Evolutionary conservation across 192 early-diverging fungal genomes (phyloP), one percentile per base, ranked within the genome.

Genomic region (Podila minutissima): DNA sequence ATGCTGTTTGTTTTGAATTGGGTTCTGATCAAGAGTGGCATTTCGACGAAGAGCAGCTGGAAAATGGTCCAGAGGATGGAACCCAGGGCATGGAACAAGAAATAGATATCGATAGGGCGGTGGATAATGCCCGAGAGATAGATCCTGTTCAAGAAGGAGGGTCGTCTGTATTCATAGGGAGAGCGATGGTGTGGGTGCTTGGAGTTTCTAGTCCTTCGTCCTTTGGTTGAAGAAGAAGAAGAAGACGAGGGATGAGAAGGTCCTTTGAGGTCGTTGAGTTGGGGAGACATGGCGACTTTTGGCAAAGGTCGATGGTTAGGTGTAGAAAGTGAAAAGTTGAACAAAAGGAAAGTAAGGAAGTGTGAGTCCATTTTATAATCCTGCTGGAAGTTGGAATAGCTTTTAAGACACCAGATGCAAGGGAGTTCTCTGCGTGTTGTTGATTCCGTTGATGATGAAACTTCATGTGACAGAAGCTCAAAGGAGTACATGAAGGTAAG

Each of bases 81-180:
- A 4, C n/a, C 24, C 32, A 69, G 35, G 7, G 62, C 70, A n/a
- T 46, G 20, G 13, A 22, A 13, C 2, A 73, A 9, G 26, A 72
- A 81, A 4, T 57, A 35, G 8, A 73, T 15, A 28, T 81, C 77
- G 46, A 53, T 63, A 19, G 77, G 77, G 20, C 77, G 59, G 26
- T 73, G 67, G 28, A 73, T 59, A 9, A 69, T 41, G 0, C 77
- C 77, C 6, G 60, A 2, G 9, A 81, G 67, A 31, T 81, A 81
- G 26, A 81, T 37, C 17, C 71, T 66, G 28, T 70, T 53, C 11
- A 32, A 32, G 20, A 67, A 49, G 7, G 69, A 63, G 1, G 49
- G 70, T 28, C 32, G 61, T 46, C 49, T 53, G 60, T 41, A 31
- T 19, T n/a, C 19, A 57, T n/a, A 24, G 46, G 62, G 28, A 37